Evolutionary conservation across 345 rosid genomes (phyloP).

Genomic region (Eucalyptus camaldulensis): DNA sequence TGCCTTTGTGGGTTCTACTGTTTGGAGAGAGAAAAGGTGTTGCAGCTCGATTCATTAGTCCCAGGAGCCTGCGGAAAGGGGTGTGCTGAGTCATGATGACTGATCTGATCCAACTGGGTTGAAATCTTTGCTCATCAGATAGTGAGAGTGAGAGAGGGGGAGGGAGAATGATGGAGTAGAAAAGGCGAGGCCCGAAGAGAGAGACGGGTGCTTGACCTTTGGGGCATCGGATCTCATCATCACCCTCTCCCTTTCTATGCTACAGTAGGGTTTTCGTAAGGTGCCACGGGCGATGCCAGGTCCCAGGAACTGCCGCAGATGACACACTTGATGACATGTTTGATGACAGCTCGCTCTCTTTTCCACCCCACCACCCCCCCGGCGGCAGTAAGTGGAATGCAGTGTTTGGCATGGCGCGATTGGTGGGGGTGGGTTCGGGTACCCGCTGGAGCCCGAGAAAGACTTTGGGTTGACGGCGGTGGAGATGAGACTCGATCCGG

Average conservation of each 20-base stretch:
- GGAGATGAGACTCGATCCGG: background rate
- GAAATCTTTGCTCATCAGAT: background rate
- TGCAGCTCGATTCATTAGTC: background rate
- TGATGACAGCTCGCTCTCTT: background rate
- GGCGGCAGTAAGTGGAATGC: background rate
- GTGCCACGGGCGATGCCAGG: background rate
- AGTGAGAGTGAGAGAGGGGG: background rate
- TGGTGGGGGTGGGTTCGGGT: background rate
- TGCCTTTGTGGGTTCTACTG: background rate
- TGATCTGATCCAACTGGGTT: background rate
- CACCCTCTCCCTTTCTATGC: background rate
- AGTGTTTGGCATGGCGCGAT: background rate
- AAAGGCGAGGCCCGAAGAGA: background rate
- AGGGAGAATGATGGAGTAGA: background rate
- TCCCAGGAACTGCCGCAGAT: background rate
- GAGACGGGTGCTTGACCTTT: background rate
- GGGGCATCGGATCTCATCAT: background rate
- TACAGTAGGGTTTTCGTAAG: background rate
- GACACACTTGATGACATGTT: background rate
- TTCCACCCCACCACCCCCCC: background rate
- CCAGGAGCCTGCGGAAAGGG: background rate
- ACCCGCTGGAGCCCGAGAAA: background rate
- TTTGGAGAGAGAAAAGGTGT: background rate
- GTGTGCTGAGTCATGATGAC: background rate
- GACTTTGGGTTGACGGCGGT: background rate